phyloP scores from a whole-genome alignment of 345 rosid species.

The Rubroshorea leprosula region DNA sequence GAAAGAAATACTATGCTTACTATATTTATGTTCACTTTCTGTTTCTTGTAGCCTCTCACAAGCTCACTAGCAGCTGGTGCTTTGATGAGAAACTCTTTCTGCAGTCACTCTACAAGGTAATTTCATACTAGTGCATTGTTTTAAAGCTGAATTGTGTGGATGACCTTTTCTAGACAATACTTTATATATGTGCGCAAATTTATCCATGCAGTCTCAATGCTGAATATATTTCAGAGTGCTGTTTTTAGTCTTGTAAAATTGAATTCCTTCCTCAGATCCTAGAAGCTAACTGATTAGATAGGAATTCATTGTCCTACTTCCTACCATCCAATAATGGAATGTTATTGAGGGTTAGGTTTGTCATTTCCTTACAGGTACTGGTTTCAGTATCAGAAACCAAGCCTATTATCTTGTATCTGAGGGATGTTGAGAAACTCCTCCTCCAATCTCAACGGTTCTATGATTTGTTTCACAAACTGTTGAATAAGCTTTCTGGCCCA shows the following conservation, averaged over 20 bases:
- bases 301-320: neutral
- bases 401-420: constrained; percentile 65
- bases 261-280: too few relatives aligned
- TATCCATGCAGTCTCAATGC: too few relatives aligned
- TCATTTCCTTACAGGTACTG: constrained; percentile 52
- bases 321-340: neutral
- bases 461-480: constrained; percentile 53
- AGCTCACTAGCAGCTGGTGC: constrained; percentile 60
- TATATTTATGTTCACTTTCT: neutral
- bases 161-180: too few relatives aligned
- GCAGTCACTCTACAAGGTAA: constrained; percentile 88
- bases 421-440: constrained; percentile 75
- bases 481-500: constrained; percentile 69
- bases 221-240: too few relatives aligned
- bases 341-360: neutral
- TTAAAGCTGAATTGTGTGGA: neutral
- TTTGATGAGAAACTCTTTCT: constrained; percentile 76
- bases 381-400: constrained; percentile 50
- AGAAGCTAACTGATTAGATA: too few relatives aligned
- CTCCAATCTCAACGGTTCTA: constrained; percentile 68
- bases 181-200: too few relatives aligned
- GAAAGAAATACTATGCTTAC: neutral
- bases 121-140: neutral
- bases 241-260: too few relatives aligned
- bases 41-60: constrained; percentile 38